Evolutionary conservation across 805 yeast species (phyloP).

Genomic region (Debaryomyces tyrocola): DNA sequence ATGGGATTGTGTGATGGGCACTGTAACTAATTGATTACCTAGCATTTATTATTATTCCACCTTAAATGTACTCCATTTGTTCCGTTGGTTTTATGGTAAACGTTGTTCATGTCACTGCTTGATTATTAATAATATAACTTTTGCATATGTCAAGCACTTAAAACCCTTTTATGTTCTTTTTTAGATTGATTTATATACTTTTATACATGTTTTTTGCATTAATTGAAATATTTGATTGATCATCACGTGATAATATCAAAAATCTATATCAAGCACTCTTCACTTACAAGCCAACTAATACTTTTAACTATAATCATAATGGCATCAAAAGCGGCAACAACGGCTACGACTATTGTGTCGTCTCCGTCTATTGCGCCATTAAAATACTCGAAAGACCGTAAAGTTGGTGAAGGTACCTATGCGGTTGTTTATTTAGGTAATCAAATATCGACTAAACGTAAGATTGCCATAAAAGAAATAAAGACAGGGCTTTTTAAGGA

Average conservation of each 20-base stretch:
- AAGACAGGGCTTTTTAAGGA: constrained; percentile 92
- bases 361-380: not conserved
- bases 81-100: not conserved
- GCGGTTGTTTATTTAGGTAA: constrained; percentile 92
- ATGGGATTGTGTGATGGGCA: constrained; percentile 63
- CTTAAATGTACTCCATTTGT: not conserved
- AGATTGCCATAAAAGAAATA: constrained; percentile 92
- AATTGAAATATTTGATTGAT: not conserved
- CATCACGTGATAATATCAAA: not conserved
- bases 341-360: not conserved
- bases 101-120: not conserved
- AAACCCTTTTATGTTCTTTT: not conserved
- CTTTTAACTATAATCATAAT: no score
- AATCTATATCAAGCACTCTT: no score
- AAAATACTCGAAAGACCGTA: constrained; percentile 58
- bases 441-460: constrained; percentile 51
- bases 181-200: not conserved
- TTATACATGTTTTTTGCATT: not conserved
- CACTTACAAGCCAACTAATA: no score
- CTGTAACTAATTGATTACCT: constrained; percentile 6
- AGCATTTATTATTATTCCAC: not conserved
- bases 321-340: not conserved
- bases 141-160: not conserved
- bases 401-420: constrained; percentile 98
- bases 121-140: not conserved